Evolutionary conservation across 371 early-diverging fungal species (phyloP).

Genomic region (Smittium mucronatum): DNA sequence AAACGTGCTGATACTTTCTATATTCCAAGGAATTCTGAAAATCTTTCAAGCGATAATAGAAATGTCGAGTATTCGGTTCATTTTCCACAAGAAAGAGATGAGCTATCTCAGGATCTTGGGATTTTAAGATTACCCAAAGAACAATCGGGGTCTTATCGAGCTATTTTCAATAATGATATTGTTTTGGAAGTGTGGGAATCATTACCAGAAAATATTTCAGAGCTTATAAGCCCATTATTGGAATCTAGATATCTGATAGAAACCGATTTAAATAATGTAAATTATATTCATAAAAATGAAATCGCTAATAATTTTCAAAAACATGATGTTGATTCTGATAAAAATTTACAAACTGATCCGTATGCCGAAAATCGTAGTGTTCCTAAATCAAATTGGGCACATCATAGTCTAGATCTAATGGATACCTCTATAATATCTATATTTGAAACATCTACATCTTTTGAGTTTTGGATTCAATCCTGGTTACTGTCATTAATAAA

Average conservation of each 20-base stretch:
- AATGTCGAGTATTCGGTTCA: too few relatives aligned
- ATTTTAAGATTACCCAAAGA: background rate
- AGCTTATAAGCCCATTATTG: background rate
- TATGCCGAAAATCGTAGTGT: too few relatives aligned
- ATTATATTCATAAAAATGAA: too few relatives aligned
- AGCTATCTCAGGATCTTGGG: background rate
- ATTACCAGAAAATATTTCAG: conserved; percentile 1
- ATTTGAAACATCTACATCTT: background rate
- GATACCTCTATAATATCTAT: too few relatives aligned
- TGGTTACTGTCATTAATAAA: background rate
- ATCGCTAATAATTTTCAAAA: too few relatives aligned
- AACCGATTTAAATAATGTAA: too few relatives aligned
- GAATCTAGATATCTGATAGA: conserved; percentile 5
- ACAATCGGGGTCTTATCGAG: background rate
- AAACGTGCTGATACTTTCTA: background rate
- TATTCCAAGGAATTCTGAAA: background rate
- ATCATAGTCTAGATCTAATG: too few relatives aligned
- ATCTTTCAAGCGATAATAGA: too few relatives aligned
- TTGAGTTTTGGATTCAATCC: background rate
- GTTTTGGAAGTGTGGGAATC: background rate
- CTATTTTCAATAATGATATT: background rate
- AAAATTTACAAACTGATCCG: too few relatives aligned
- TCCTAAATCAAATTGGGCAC: background rate
- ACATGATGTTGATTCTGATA: too few relatives aligned
- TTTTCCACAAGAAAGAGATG: too few relatives aligned